These are phyloP conservation scores for Trichoderma hamatum DNA, from an alignment of 2,329 filamentous ascomycete genomes.

Conservation along the genomic window DNA sequence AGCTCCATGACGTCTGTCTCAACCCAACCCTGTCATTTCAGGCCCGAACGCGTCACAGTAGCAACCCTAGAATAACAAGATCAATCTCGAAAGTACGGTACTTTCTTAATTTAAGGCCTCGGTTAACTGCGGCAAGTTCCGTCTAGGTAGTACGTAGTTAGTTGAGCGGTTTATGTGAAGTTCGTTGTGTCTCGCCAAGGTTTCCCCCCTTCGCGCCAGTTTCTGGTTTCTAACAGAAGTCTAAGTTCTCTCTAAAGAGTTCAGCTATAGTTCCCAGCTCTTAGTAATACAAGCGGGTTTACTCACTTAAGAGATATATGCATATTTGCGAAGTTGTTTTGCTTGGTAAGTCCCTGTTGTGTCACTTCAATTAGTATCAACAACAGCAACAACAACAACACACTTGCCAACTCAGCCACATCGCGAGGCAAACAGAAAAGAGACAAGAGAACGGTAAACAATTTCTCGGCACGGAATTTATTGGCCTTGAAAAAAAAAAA, in stretches of 20 bases:
- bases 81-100: no score
- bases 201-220: no score
- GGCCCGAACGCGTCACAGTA: not conserved
- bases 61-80: not conserved
- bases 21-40: not conserved
- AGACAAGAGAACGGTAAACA: not conserved
- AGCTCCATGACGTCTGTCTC: not conserved
- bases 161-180: not conserved
- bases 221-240: no score
- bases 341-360: not conserved
- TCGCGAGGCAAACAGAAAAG: not conserved
- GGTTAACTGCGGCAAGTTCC: not conserved
- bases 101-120: not conserved
- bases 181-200: not conserved
- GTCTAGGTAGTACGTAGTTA: no score
- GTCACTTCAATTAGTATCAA: not conserved
- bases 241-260: not conserved
- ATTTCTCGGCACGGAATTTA: not conserved
- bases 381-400: not conserved
- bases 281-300: not conserved
- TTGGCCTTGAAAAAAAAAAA: not conserved
- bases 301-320: not conserved
- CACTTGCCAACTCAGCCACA: not conserved
- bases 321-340: not conserved
- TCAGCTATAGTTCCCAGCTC: not conserved